Percentiles rank a stretch among this genome's conserved stretches.
phyloP scores from a whole-genome alignment of 768 basidiomycete species.

The Termitomyces sp. region DNA sequence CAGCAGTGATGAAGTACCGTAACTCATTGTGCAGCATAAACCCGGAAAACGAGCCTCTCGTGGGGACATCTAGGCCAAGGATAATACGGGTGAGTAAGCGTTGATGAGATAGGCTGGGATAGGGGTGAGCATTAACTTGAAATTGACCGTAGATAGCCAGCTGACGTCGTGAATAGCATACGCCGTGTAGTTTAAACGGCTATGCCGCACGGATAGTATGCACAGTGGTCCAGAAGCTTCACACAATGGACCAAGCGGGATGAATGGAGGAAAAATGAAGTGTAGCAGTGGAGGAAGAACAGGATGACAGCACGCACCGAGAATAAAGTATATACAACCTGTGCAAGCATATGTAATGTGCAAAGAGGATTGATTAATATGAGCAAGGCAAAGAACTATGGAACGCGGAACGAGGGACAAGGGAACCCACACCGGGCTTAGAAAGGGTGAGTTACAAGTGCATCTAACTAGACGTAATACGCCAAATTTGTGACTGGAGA shows the following conservation, averaged over 20 bases:
- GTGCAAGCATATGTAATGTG: neutral
- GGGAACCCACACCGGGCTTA: slow-evolving; percentile 7
- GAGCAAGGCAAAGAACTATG: neutral
- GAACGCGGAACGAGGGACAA: slow-evolving; percentile 4
- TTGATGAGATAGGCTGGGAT: neutral
- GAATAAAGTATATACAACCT: neutral
- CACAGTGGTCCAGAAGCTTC: neutral
- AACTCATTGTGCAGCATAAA: neutral
- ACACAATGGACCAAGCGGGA: neutral
- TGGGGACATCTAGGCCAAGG: too few species aligned
- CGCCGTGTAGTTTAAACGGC: neutral
- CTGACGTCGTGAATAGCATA: neutral
- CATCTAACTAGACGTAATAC: slow-evolving; percentile 9
- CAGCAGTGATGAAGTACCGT: neutral
- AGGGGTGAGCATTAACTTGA: neutral
- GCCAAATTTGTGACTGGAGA: slow-evolving; percentile 6
- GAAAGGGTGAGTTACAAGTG: slow-evolving; percentile 5
- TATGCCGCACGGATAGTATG: neutral
- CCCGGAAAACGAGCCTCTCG: neutral
- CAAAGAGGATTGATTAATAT: neutral
- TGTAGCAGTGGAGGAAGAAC: neutral
- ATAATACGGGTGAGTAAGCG: neutral
- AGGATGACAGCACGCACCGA: neutral
- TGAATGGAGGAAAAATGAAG: neutral
- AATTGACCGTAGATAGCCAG: neutral